Base-by-base conservation (phyloP, 768 basidiomycete species). In the Lactarius hatsudake region DNA sequence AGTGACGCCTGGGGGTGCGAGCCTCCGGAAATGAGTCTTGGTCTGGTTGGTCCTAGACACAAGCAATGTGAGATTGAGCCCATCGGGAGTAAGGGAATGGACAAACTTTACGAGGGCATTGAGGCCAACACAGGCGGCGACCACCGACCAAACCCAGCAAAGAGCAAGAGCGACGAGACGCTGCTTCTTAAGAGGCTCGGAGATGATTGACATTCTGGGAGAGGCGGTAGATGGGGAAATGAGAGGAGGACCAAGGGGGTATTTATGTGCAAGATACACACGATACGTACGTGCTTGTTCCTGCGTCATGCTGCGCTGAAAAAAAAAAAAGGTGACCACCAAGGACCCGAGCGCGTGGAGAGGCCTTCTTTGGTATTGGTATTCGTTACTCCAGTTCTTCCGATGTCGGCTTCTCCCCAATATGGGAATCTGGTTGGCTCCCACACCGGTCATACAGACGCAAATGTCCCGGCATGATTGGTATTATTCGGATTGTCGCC, bases 61-160 rank as follows among this genome's bases (percentile, higher is more conserved):
- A 26, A 5, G 23, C 0, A n/a, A 18, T 18, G 30, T 59, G 36
- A 61, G 10, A 18, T 18, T 17, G 17, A n/a, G 59, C 34, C 17
- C 12, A n/a, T 42, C 18, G 58, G 58, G 59, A 5, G 5, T 5
- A 20, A 20, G 26, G 34, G 36, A 34, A 32, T 34, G 48, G 5
- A 60, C 72, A 9, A 20, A 77, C 74, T 77, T 73, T 72, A 77
- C 64, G 71, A 77, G 74, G 53, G 76, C 75, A 74, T 78, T 73
- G 57, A 77, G 72, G 61, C 74, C 74, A 28, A 76, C 61, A 40
- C 70, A 71, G 60, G 74, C 63, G 59, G 73, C 71, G 59, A 77
- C 65, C 72, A 75, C 62, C 68, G 72, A 72, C 64, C 76, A 76
- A 59, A 69, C 72, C 69, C 73, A 73, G 63, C 72, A 59, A 61